A percentile compares a stretch with the other conserved stretches of the same genome.
These are phyloP conservation scores for Nannochloropsis salina DNA, from an alignment of 108 stramenopile species.

Conservation along the genomic window DNA sequence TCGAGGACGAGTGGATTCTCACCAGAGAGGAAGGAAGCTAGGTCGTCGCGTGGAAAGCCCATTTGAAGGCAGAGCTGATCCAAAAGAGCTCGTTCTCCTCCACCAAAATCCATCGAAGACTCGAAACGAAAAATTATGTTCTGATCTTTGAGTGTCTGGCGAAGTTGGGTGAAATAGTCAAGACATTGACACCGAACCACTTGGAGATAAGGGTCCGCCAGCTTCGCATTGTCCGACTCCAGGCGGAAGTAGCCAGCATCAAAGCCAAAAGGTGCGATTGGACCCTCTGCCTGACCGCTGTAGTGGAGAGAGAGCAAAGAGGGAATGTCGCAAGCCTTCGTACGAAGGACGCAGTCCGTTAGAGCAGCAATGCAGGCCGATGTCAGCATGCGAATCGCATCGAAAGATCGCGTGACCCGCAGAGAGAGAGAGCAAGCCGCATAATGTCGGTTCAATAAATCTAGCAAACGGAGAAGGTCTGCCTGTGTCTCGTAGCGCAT, in stretches of 20 bases:
- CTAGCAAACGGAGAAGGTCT: conserved; percentile 54
- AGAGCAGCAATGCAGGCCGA: conserved; percentile 89
- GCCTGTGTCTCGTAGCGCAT: conserved; percentile 79
- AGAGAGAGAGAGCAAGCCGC: conserved; percentile 80
- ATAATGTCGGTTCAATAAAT: conserved; percentile 72
- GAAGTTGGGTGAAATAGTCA: conserved; percentile 73
- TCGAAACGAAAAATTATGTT: conserved; percentile 54
- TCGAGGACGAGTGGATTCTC: conserved; percentile 65
- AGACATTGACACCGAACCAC: conserved; percentile 75
- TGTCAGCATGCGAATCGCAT: conserved; percentile 89
- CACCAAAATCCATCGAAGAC: conserved; percentile 42
- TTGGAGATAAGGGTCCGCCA: conserved; percentile 74
- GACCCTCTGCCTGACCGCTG: conserved; percentile 82
- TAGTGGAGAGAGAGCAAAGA: conserved; percentile 88
- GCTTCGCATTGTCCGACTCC: conserved; percentile 81
- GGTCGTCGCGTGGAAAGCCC: conserved; percentile 42
- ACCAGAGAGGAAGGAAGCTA: conserved; percentile 48
- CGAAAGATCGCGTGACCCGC: conserved; percentile 87
- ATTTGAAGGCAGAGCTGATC: conserved; percentile 55
- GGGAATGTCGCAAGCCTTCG: conserved; percentile 85
- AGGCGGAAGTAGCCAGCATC: conserved; percentile 87
- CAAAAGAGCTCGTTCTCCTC: conserved; percentile 42
- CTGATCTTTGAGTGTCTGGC: conserved; percentile 33
- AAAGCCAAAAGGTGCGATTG: conserved; percentile 87
- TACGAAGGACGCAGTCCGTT: conserved; percentile 88